phyloP scores from a whole-genome alignment of 495 filamentous ascomycete genomes.

The Rusavskia elegans region DNA sequence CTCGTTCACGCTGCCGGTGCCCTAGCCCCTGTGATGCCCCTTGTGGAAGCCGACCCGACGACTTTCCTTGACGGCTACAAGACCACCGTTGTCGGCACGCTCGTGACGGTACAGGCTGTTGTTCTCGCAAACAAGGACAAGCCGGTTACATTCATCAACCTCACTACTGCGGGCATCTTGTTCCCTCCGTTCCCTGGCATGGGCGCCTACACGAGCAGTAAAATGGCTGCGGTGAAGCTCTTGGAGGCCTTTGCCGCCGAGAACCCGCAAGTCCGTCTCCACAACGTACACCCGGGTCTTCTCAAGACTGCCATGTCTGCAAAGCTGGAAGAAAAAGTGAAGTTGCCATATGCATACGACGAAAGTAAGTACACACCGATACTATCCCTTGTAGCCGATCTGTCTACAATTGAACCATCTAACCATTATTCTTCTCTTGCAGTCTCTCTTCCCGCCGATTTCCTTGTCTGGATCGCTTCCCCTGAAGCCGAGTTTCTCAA shows the following conservation, averaged over 20 bases:
- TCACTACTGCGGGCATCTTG: constrained; percentile 17
- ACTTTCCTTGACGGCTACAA: constrained; percentile 19
- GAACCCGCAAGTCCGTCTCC: constrained; percentile 22
- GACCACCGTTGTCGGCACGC: constrained; percentile 20
- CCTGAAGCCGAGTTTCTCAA: constrained; percentile 35
- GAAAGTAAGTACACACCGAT: neutral
- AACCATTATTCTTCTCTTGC: neutral
- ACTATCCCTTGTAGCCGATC: neutral
- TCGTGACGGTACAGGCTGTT: constrained; percentile 18
- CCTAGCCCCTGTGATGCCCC: constrained; percentile 6
- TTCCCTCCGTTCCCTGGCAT: constrained; percentile 16
- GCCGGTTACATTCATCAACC: constrained; percentile 16
- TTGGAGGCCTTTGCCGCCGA: constrained; percentile 25
- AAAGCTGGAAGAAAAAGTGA: constrained; percentile 1
- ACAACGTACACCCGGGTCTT: constrained; percentile 25
- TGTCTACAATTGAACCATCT: neutral
- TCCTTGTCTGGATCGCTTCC: constrained; percentile 30
- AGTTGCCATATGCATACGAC: neutral
- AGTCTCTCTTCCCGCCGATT: constrained; percentile 15
- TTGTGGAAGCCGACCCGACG: constrained; percentile 12
- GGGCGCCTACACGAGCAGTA: constrained; percentile 22
- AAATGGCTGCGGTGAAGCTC: constrained; percentile 22
- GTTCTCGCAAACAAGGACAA: constrained; percentile 12
- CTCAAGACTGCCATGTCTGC: constrained; percentile 18
- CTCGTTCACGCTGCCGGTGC: constrained; percentile 22